Evolutionary conservation across 1,284 basidiomycete genomes (phyloP), one percentile per base, ranked within the genome.

Genomic region (Sporisorium exsertum): DNA sequence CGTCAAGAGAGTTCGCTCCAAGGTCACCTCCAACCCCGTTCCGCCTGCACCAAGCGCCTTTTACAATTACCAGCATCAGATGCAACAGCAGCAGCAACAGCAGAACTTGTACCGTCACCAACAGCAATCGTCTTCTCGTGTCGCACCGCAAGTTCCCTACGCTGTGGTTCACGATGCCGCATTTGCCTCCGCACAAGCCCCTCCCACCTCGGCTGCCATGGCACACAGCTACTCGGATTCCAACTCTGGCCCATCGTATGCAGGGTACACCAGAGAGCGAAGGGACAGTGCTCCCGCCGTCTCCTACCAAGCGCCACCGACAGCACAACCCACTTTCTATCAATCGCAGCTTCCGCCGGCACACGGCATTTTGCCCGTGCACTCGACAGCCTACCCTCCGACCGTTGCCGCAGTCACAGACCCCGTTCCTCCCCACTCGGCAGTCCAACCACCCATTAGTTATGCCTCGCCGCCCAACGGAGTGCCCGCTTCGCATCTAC

Each of bases 21-120:
- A 72, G 26, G 71, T 68, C 46, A 52, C 59, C 24, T 73, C 70
- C 42, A 77, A 63, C 32, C 62, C 58, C 2, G 50, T 54, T 12
- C 73, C 72, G 4, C 72, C 72, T 3, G 66, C 71, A 2, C 77
- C 64, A 0, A 78, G 66, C 54, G 71, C 76, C 18, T 70, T 72
- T 37, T 72, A 68, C 60, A 74, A 78, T 20, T 75, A 75, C 24
- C 72, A 75, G 56, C 71, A 78, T 43, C 71, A 78, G 64, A 46
- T 65, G 37, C 71, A 74, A 37, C 72, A 71, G 45, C 72, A 70
- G 3, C 59, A 72, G 33, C 58, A 66, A 13, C 62, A 67, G 27
- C 60, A 43, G 20, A n/a, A 43, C 40, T 43, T 45, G 10, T 52
- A 64, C 5, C 64, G 53, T 15, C 65, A 62, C 33, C 65, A 69